A percentile compares a stretch with the other conserved stretches of the same genome.
phyloP scores from a whole-genome alignment of 1,139 yeast genomes.

The Pichia terricola region DNA sequence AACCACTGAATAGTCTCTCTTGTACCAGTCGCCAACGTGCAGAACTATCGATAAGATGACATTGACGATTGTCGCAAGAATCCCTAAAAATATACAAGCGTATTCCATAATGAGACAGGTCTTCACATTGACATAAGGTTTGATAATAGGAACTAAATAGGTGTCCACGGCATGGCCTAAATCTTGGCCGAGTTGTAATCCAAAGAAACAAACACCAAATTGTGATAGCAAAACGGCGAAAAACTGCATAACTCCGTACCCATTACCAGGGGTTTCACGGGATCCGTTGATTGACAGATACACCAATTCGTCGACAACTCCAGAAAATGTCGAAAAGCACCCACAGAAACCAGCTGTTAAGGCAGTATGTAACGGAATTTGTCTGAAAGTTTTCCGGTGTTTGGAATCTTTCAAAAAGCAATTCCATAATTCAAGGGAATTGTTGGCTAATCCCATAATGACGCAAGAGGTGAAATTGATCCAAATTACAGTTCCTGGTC shows the following conservation, averaged over 20 bases:
- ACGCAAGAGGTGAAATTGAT: conserved; percentile 72
- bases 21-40: conserved; percentile 30
- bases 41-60: conserved; percentile 17
- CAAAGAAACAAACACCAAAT: conserved; percentile 31
- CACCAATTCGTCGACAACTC: conserved; percentile 56
- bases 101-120: conserved; percentile 6
- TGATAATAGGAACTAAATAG: not conserved
- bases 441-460: conserved; percentile 44
- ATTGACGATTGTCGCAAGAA: conserved; percentile 14
- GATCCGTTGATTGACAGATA: conserved; percentile 35
- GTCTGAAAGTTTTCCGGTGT: conserved; percentile 25
- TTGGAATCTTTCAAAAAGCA: conserved; percentile 1
- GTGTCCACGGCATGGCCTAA: conserved; percentile 19
- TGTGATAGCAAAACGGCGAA: conserved; percentile 30
- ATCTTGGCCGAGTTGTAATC: conserved; percentile 35
- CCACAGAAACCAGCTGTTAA: conserved; percentile 83
- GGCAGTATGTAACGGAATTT: conserved; percentile 46
- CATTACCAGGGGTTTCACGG: conserved; percentile 44
- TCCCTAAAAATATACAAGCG: conserved; percentile 10
- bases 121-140: conserved; percentile 2
- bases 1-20: conserved; percentile 50
- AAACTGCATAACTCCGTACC: conserved; percentile 70
- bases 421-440: conserved; percentile 2
- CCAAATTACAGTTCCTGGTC: conserved; percentile 36
- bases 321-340: conserved; percentile 70